Conservation (phyloP, 108 stramenopile species). For the Asterionellopsis glacialis region DNA sequence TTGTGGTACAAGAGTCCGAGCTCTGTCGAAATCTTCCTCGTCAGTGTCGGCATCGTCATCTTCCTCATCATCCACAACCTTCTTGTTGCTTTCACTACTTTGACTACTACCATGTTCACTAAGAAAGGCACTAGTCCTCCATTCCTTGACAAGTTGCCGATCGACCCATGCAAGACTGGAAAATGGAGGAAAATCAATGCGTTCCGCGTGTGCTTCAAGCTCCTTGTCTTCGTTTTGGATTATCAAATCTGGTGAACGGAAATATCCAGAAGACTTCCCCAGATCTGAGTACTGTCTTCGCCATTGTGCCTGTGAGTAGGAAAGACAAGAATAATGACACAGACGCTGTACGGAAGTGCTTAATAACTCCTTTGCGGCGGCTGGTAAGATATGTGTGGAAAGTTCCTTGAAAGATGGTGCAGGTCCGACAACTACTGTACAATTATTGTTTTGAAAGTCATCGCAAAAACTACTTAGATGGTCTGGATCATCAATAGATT, state of each 20-base stretch:
- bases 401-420: constrained; percentile 41
- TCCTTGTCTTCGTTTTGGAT: not conserved
- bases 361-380: constrained; percentile 43
- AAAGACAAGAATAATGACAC: constrained; percentile 33
- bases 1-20: constrained; percentile 66
- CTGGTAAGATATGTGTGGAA: constrained; percentile 42
- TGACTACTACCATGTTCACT: constrained; percentile 10
- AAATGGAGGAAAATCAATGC: constrained; percentile 44
- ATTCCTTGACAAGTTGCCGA: constrained; percentile 79
- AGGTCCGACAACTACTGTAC: not conserved
- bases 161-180: constrained; percentile 75
- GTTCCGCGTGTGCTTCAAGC: constrained; percentile 1
- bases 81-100: too few relatives aligned
- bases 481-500: not conserved
- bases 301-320: constrained; percentile 32
- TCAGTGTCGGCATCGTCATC: constrained; percentile 27
- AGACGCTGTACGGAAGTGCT: constrained; percentile 30
- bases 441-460: not conserved
- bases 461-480: not conserved
- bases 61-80: constrained; percentile 13
- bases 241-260: constrained; percentile 1
- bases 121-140: constrained; percentile 65
- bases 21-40: constrained; percentile 47
- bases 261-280: constrained; percentile 33
- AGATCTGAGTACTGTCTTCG: constrained; percentile 47